Conservation (phyloP, 176 grass and related monocot genomes). For the Zoysia japonica region DNA sequence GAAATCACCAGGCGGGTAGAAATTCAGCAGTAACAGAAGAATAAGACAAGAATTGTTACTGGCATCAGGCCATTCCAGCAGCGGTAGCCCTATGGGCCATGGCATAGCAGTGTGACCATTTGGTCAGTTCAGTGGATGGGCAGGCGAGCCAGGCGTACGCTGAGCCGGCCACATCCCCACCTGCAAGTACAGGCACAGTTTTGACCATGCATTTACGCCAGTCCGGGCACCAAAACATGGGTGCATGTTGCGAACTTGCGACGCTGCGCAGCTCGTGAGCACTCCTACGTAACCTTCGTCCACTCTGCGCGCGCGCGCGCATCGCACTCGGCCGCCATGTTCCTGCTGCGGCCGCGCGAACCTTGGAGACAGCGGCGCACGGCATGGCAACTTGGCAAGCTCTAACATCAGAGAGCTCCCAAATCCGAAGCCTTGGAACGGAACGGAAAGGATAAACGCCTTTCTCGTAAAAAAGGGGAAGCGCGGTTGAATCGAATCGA, state of each 20-base stretch:
- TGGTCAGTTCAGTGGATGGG: slow-evolving; percentile 1
- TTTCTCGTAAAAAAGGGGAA: not conserved
- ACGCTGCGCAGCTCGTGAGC: slow-evolving; percentile 27
- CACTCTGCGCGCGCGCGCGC: not conserved
- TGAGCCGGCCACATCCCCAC: not conserved
- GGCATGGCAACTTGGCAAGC: not conserved
- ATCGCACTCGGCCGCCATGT: not conserved
- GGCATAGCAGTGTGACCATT: slow-evolving; percentile 23
- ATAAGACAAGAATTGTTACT: slow-evolving; percentile 21
- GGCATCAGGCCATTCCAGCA: not conserved
- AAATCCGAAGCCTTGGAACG: not conserved
- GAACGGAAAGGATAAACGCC: not conserved
- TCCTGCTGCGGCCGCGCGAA: not conserved
- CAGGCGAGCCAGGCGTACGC: too few species aligned
- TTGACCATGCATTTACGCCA: slow-evolving; percentile 9
- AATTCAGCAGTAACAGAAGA: too few species aligned
- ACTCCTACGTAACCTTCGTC: not conserved
- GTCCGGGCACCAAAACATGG: not conserved
- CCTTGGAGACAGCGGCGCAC: not conserved
- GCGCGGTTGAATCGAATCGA: not conserved
- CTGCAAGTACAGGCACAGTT: slow-evolving; percentile 42
- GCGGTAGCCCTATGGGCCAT: not conserved
- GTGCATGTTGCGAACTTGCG: not conserved
- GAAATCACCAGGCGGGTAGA: too few species aligned
- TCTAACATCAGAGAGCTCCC: too few species aligned